Conservation (phyloP, 192 early-diverging fungal species). For the Rhizophagus prolifer region DNA sequence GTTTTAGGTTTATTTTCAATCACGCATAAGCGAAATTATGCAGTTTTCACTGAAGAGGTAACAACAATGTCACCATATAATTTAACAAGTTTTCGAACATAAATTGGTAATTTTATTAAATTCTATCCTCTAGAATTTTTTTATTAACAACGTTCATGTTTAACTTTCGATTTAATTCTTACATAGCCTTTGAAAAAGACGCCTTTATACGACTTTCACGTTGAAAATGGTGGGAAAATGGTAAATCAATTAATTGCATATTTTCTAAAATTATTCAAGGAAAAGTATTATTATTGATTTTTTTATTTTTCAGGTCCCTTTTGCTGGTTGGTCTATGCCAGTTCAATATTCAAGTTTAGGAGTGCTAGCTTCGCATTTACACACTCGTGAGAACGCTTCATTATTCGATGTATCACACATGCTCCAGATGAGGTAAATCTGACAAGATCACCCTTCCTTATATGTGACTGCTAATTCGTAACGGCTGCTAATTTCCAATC, state of each 20-base stretch:
- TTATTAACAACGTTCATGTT: background rate
- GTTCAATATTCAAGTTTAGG: slow-evolving; percentile 85
- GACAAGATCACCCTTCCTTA: background rate
- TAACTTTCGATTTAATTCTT: background rate
- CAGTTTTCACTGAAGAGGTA: too few relatives aligned
- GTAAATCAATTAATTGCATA: slow-evolving; percentile 28
- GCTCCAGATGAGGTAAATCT: slow-evolving; percentile 84
- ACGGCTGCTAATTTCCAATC: background rate
- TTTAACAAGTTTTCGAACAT: too few relatives aligned
- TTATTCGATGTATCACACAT: slow-evolving; percentile 99
- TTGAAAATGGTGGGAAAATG: slow-evolving; percentile 91
- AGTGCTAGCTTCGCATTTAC: slow-evolving; percentile 84
- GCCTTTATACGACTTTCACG: slow-evolving; percentile 90
- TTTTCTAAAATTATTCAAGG: background rate
- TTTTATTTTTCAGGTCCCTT: slow-evolving; percentile 56
- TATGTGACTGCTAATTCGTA: background rate
- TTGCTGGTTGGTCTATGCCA: slow-evolving; percentile 98
- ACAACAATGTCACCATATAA: too few relatives aligned
- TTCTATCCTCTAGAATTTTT: background rate
- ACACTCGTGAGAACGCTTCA: slow-evolving; percentile 86
- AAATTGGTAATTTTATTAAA: background rate
- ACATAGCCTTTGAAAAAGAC: slow-evolving; percentile 62
- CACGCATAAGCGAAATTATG: too few relatives aligned
- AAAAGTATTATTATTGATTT: background rate
- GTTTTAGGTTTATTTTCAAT: too few relatives aligned